These are phyloP conservation scores for Triticum aestivum DNA, from an alignment of 176 grass and related monocot genomes.

Conservation along the genomic window IWGSC_CS_RefSeq_v2.1 NC_057799.1:563661136-563661635, in stretches of 20 bases:
- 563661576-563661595: background rate
- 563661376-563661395: background rate
- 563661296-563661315: background rate
- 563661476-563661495: background rate
- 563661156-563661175: constrained; percentile 19
- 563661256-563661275: background rate
- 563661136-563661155: background rate
- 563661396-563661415: constrained; percentile 1
- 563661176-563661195: background rate
- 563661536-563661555: background rate
- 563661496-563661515: background rate
- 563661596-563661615: constrained; percentile 23
- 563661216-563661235: background rate
- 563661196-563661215: background rate
- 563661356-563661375: background rate
- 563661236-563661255: background rate
- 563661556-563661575: too few relatives aligned
- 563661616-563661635: constrained; percentile 26
- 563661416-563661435: constrained; percentile 9
- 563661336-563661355: background rate
- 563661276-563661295: background rate
- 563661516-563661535: background rate
- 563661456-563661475: background rate
- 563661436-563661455: background rate
- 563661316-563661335: background rate